Evolutionary conservation across 2,329 filamentous ascomycete species (phyloP).

Genomic region (Stagonosporopsis cucurbitacearum): DNA sequence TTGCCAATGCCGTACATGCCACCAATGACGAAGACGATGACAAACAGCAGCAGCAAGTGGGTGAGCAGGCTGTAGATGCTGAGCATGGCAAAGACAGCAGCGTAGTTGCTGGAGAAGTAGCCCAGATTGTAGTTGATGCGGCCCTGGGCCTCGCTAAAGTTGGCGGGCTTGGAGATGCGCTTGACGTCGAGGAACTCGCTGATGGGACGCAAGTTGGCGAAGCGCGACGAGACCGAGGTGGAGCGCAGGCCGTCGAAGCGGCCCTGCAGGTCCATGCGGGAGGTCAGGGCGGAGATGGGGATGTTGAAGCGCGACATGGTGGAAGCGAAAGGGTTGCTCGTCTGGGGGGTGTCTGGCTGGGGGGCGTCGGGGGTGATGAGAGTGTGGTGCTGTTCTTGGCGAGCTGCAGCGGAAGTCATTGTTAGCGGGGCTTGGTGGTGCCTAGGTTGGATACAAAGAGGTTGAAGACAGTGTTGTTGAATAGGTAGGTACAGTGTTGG

Average conservation of each 20-base stretch:
- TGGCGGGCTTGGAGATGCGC: constrained; percentile 90
- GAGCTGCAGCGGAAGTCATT: constrained; percentile 37
- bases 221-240: constrained; percentile 79
- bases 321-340: constrained; percentile 17
- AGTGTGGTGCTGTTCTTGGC: constrained; percentile 38
- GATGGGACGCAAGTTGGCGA: constrained; percentile 89
- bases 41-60: constrained; percentile 85
- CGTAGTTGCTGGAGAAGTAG: constrained; percentile 99
- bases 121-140: constrained; percentile 96
- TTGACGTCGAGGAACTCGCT: constrained; percentile 96
- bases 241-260: constrained; percentile 84
- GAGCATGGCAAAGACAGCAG: constrained; percentile 90
- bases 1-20: constrained; percentile 93
- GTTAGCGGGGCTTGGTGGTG: constrained; percentile 30
- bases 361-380: constrained; percentile 29
- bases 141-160: constrained; percentile 88
- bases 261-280: constrained; percentile 82
- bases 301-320: constrained; percentile 89
- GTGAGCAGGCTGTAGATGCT: constrained; percentile 94
- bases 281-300: constrained; percentile 88
- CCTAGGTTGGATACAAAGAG: background rate
- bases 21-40: constrained; percentile 84
- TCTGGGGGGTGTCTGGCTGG: constrained; percentile 17
- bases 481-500: too few relatives aligned
- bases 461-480: too few relatives aligned